Conservation (phyloP, 73 alveolate species). For the Paramecium bursaria region DNA sequence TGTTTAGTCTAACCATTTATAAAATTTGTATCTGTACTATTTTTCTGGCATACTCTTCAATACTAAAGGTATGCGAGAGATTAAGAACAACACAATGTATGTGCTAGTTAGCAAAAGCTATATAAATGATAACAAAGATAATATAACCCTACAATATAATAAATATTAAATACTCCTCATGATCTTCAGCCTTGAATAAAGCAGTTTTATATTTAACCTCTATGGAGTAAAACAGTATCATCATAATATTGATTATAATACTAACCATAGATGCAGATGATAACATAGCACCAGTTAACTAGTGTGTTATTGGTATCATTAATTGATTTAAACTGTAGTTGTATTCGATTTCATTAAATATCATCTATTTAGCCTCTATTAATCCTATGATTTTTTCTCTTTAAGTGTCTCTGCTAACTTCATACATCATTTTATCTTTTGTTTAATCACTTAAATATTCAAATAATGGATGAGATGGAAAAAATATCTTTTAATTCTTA, state of each 20-base stretch:
- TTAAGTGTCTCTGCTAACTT: slow-evolving; percentile 56
- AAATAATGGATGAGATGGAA: slow-evolving; percentile 63
- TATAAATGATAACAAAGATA: too few species aligned
- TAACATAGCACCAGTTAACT: background rate
- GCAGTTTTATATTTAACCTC: background rate
- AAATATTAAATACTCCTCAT: too few species aligned
- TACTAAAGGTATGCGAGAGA: background rate
- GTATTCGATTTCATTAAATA: slow-evolving; percentile 51
- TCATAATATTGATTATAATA: slow-evolving; percentile 31
- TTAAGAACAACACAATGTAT: too few species aligned
- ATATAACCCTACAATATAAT: too few species aligned
- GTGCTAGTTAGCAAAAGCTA: too few species aligned
- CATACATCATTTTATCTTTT: slow-evolving; percentile 53
- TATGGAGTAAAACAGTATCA: slow-evolving; percentile 31
- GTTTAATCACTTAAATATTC: slow-evolving; percentile 57
- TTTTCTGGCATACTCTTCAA: background rate
- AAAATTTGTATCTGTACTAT: too few species aligned
- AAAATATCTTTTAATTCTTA: slow-evolving; percentile 16
- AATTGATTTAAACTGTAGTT: slow-evolving; percentile 46
- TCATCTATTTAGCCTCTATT: slow-evolving; percentile 1
- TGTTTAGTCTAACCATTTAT: too few species aligned
- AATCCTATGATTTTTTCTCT: slow-evolving; percentile 70
- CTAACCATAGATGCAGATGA: slow-evolving; percentile 11
- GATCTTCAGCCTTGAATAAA: background rate
- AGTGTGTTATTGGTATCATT: slow-evolving; percentile 14